Percentiles rank a stretch among this genome's conserved stretches.
These are phyloP conservation scores for Effrenium voratum DNA, from an alignment of 73 alveolate species.

Conservation along the genomic window DNA sequence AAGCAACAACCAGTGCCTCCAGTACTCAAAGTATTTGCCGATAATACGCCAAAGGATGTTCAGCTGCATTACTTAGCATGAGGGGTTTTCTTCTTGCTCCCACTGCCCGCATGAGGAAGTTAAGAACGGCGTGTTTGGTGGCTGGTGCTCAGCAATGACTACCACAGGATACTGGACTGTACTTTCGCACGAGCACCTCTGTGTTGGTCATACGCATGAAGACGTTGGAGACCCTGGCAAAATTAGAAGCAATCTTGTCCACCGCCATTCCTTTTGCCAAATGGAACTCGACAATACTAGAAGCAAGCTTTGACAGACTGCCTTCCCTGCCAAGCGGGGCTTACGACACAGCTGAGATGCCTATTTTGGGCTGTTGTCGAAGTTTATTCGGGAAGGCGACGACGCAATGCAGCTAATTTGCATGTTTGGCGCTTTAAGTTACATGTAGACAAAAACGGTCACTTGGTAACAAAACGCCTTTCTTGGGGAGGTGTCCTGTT, in stretches of 20 bases:
- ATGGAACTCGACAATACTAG: no score
- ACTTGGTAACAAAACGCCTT: no score
- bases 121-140: background rate
- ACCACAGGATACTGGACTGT: background rate
- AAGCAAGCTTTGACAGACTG: no score
- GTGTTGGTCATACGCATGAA: constrained; percentile 47
- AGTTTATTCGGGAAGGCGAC: background rate
- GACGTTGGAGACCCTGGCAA: background rate
- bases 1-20: background rate
- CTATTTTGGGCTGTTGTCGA: background rate
- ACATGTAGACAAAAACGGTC: no score
- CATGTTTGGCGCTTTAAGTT: no score
- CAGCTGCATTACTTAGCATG: background rate
- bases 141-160: background rate
- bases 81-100: background rate
- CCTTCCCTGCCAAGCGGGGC: no score
- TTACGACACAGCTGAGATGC: background rate
- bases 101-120: background rate
- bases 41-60: constrained; percentile 22
- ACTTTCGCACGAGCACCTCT: constrained; percentile 13
- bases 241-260: no score
- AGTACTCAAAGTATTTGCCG: background rate
- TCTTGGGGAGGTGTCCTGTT: no score
- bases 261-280: no score
- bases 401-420: no score